phyloP scores from a whole-genome alignment of 75 land plant species.

The Gnetum montanum region DNA sequence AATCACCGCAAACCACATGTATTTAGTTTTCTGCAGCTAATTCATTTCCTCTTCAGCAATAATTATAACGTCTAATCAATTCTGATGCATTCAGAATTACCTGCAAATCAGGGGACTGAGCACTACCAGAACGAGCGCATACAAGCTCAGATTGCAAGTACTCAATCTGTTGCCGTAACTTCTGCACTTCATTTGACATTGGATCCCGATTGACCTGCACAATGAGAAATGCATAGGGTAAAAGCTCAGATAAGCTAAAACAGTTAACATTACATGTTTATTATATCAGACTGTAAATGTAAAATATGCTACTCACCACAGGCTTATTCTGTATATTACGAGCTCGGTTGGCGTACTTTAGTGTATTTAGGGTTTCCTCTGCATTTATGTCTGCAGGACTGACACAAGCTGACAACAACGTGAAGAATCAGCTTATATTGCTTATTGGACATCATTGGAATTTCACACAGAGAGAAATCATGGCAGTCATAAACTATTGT shows the following conservation, averaged over 20 bases:
- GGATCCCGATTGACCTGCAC: conserved; percentile 93
- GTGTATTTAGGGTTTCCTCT: conserved; percentile 95
- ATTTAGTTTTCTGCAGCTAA: too few species aligned
- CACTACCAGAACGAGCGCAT: conserved; percentile 67
- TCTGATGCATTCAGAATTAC: conserved; percentile 20
- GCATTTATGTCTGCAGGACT: conserved; percentile 99
- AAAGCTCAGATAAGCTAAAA: not conserved
- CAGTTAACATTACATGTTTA: too few species aligned
- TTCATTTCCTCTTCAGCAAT: too few species aligned
- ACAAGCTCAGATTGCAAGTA: conserved; percentile 83
- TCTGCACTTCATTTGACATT: conserved; percentile 78
- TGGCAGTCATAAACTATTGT: too few species aligned
- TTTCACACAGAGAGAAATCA: too few species aligned
- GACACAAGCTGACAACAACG: conserved; percentile 72
- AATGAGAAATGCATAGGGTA: not conserved
- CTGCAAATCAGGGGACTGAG: conserved; percentile 47
- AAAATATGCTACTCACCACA: conserved; percentile 47
- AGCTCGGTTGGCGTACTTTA: conserved; percentile 99
- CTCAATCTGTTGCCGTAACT: conserved; percentile 91
- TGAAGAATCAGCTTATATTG: not conserved
- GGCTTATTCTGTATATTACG: conserved; percentile 98
- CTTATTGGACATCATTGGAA: too few species aligned
- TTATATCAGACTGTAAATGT: too few species aligned
- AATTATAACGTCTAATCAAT: too few species aligned
- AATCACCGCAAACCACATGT: not conserved